phyloP scores from a whole-genome alignment of 176 grass and related monocot genomes.

The Chloris gayana region DNA sequence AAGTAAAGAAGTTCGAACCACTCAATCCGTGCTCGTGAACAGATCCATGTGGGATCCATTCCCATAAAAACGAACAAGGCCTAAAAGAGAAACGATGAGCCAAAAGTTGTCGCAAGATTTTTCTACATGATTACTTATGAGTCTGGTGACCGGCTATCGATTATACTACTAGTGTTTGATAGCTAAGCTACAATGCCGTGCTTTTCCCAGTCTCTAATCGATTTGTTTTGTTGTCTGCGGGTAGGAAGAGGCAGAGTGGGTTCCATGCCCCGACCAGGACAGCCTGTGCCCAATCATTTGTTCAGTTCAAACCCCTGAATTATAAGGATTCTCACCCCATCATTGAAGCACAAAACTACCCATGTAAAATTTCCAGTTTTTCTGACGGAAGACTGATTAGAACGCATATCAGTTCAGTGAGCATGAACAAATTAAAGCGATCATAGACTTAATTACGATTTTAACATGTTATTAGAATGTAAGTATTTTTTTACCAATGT shows the following conservation, averaged over 20 bases:
- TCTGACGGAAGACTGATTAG: not conserved
- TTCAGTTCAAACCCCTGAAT: conserved; percentile 13
- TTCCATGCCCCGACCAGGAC: conserved; percentile 41
- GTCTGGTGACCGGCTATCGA: not conserved
- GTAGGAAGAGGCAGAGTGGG: conserved; percentile 37
- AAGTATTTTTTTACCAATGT: not conserved
- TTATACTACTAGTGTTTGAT: not conserved
- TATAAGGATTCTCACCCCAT: not conserved
- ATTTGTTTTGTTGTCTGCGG: conserved; percentile 14
- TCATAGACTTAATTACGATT: not conserved
- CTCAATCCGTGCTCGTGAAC: no score
- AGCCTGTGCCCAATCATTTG: conserved; percentile 48
- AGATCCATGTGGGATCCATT: no score
- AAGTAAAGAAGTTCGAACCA: no score
- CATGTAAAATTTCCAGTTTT: not conserved
- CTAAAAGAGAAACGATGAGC: not conserved
- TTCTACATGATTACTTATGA: conserved; percentile 14
- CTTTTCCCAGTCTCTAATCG: conserved; percentile 6
- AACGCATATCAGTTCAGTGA: not conserved
- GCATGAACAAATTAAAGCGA: not conserved
- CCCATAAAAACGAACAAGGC: no score
- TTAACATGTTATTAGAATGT: not conserved
- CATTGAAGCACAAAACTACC: not conserved
- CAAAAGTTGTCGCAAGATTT: conserved; percentile 19
- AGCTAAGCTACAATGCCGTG: conserved; percentile 16